These are phyloP conservation scores for Fusarium beomiforme DNA, from an alignment of 2,329 filamentous ascomycete genomes.

Conservation along the genomic window DNA sequence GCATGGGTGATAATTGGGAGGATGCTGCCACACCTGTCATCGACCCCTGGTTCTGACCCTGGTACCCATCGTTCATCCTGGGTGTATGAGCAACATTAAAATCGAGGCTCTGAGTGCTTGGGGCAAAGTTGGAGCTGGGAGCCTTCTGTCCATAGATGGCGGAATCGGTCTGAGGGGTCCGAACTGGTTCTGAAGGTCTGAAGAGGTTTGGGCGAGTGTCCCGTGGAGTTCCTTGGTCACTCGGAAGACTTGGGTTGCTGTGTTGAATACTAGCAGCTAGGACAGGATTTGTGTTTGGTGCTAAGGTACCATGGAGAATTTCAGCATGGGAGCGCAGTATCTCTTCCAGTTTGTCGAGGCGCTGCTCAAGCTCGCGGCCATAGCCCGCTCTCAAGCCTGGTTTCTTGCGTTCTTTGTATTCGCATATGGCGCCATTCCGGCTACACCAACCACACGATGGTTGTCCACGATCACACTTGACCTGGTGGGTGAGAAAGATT, in stretches of 20 bases:
- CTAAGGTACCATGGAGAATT: conserved; percentile 69
- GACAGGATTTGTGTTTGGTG: conserved; percentile 45
- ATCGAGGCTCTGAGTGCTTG: conserved; percentile 59
- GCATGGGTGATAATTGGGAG: conserved; percentile 49
- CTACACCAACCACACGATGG: conserved; percentile 76
- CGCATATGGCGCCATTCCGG: conserved; percentile 70
- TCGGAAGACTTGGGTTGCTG: conserved; percentile 62
- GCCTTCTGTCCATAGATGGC: conserved; percentile 70
- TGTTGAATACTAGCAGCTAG: conserved; percentile 56
- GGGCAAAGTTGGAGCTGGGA: conserved; percentile 55
- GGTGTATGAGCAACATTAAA: conserved; percentile 60
- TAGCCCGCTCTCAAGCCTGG: conserved; percentile 74
- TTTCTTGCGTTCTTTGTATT: conserved; percentile 76
- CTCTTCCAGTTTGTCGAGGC: conserved; percentile 75
- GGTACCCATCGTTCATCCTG: conserved; percentile 61
- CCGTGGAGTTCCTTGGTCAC: conserved; percentile 66
- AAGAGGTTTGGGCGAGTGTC: conserved; percentile 58
- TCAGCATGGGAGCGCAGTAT: conserved; percentile 73
- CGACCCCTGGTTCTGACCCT: conserved; percentile 56
- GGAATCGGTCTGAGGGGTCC: conserved; percentile 66
- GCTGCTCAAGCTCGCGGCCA: conserved; percentile 77
- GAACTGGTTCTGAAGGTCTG: conserved; percentile 59
- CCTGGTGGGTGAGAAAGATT: conserved; percentile 53
- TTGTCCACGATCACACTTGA: conserved; percentile 80
- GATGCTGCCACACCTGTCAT: conserved; percentile 53